phyloP scores from a whole-genome alignment of 2,329 filamentous ascomycete species.

The Apiospora pterosperma region DNA sequence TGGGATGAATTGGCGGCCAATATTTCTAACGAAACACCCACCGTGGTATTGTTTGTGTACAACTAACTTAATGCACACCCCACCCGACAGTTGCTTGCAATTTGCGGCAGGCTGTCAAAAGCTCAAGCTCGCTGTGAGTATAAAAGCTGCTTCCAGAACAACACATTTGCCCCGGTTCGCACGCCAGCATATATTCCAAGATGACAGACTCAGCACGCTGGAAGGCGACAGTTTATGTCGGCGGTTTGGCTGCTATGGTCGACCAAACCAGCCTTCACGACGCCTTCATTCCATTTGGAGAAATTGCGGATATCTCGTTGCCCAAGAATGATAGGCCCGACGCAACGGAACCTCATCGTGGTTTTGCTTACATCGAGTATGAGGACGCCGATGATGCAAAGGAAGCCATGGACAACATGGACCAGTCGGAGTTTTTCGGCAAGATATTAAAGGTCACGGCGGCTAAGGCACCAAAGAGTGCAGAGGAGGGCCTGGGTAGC shows the following conservation, averaged over 20 bases:
- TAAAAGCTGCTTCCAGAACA: neutral
- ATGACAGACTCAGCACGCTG: constrained; percentile 84
- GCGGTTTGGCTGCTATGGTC: constrained; percentile 78
- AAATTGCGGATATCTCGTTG: constrained; percentile 86
- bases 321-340: constrained; percentile 84
- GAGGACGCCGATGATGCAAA: constrained; percentile 81
- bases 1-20: too few relatives aligned
- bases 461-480: constrained; percentile 88
- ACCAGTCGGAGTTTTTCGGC: constrained; percentile 92
- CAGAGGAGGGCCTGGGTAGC: constrained; percentile 83
- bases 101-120: constrained; percentile 1
- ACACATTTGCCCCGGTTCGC: neutral
- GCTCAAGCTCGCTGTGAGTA: neutral
- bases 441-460: constrained; percentile 87
- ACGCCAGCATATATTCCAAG: neutral
- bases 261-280: constrained; percentile 75
- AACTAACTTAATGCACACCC: neutral
- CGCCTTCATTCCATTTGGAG: constrained; percentile 94
- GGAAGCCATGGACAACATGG: constrained; percentile 99
- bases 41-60: neutral
- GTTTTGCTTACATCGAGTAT: constrained; percentile 96
- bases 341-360: constrained; percentile 69
- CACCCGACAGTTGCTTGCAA: neutral
- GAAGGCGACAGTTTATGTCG: constrained; percentile 90
- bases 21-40: neutral